phyloP scores from a whole-genome alignment of 345 rosid genomes.

The Garcia nutans region DNA sequence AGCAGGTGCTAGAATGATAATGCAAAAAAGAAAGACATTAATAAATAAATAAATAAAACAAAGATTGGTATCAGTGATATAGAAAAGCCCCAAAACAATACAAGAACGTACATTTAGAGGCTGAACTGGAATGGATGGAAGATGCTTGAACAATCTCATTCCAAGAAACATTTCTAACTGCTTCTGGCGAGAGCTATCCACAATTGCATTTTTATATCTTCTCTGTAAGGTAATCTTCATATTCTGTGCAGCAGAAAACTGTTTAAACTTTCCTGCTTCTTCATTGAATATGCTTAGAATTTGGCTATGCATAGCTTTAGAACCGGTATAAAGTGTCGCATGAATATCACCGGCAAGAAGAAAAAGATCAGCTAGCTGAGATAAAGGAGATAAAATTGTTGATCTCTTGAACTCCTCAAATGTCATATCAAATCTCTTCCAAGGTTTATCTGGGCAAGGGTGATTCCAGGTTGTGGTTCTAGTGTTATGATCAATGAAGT shows the following conservation, averaged over 20 bases:
- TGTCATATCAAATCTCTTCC: slow-evolving; percentile 96
- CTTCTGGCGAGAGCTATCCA: slow-evolving; percentile 95
- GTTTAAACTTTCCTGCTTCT: slow-evolving; percentile 84
- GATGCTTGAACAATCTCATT: slow-evolving; percentile 92
- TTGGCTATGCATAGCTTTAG: slow-evolving; percentile 99
- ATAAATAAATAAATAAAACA: not conserved
- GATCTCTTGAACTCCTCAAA: slow-evolving; percentile 89
- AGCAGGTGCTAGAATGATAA: no score
- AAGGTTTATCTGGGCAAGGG: slow-evolving; percentile 97
- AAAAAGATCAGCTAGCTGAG: slow-evolving; percentile 92
- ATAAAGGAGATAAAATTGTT: slow-evolving; percentile 79
- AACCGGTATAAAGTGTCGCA: slow-evolving; percentile 98
- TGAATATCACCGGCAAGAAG: slow-evolving; percentile 95
- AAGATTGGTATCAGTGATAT: not conserved
- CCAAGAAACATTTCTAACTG: slow-evolving; percentile 98
- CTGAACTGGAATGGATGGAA: slow-evolving; percentile 79
- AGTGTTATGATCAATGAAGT: slow-evolving; percentile 91
- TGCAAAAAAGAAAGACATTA: not conserved
- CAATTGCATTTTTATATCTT: slow-evolving; percentile 86
- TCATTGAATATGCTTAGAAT: slow-evolving; percentile 91
- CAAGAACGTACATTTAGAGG: slow-evolving; percentile 68
- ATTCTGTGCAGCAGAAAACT: slow-evolving; percentile 91
- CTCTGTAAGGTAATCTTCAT: slow-evolving; percentile 86
- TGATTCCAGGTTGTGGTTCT: slow-evolving; percentile 92
- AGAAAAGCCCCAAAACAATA: not conserved